A percentile compares a stretch with the other conserved stretches of the same genome.
These are phyloP conservation scores for Dichotomopilus funicola DNA, from an alignment of 2,329 filamentous ascomycete genomes.

Conservation along the genomic window DNA sequence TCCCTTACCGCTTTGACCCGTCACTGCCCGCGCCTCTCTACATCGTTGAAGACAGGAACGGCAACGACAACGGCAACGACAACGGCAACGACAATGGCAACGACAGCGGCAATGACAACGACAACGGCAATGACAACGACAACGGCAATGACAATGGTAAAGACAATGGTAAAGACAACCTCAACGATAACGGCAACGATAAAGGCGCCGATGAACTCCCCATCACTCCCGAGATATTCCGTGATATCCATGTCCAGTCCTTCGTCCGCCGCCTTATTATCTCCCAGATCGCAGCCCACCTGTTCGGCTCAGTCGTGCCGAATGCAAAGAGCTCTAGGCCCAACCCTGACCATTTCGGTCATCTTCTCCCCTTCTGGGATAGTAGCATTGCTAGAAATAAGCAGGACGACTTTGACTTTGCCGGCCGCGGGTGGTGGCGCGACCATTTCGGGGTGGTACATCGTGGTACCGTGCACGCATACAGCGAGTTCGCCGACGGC, in stretches of 20 bases:
- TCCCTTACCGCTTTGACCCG: neutral
- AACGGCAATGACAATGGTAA: neutral
- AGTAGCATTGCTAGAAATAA: neutral
- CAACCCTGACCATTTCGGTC: neutral
- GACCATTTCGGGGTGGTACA: neutral
- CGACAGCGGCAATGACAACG: too few species aligned
- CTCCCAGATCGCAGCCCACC: neutral
- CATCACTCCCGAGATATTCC: neutral
- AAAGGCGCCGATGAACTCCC: too few species aligned
- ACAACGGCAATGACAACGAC: too few species aligned
- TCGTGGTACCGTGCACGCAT: neutral
- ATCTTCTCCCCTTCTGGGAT: neutral
- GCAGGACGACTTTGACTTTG: neutral
- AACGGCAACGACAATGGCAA: neutral
- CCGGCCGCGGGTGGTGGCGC: neutral
- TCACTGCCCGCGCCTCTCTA: slow-evolving; percentile 1
- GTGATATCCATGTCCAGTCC: neutral
- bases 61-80: neutral
- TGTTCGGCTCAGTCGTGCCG: neutral
- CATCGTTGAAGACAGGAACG: neutral
- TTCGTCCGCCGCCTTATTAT: neutral
- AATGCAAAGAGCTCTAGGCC: too few species aligned
- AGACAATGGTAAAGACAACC: neutral
- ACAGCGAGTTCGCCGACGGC: neutral
- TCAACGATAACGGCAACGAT: too few species aligned